phyloP scores from a whole-genome alignment of 805 yeast genomes.

The Lachancea quebecensis region DNA sequence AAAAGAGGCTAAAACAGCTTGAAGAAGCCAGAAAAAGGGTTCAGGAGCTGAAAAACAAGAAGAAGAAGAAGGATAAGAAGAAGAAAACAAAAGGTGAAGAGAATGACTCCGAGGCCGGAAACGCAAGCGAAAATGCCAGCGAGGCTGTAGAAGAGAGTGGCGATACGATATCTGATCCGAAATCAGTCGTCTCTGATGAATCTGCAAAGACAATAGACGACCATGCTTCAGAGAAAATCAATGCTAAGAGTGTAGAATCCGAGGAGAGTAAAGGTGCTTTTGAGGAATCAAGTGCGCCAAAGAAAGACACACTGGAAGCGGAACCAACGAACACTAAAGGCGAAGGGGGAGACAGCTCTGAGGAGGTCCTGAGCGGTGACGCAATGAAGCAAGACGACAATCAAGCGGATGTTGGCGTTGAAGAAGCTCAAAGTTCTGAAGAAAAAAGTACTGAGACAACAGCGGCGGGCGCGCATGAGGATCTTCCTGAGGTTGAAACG shows the following conservation, averaged over 20 bases:
- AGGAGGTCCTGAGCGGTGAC: slow-evolving; percentile 12
- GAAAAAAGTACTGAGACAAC: background rate
- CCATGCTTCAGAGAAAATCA: too few relatives aligned
- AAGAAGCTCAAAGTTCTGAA: slow-evolving; percentile 6
- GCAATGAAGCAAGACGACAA: slow-evolving; percentile 6
- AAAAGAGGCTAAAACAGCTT: slow-evolving; percentile 49
- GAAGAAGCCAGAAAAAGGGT: slow-evolving; percentile 70
- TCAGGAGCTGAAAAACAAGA: slow-evolving; percentile 61
- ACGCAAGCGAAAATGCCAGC: background rate
- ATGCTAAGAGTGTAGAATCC: too few relatives aligned
- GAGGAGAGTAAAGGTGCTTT: too few relatives aligned
- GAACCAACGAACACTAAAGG: slow-evolving; percentile 6
- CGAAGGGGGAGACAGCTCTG: slow-evolving; percentile 5
- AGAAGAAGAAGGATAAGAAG: slow-evolving; percentile 40
- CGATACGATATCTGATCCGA: too few relatives aligned
- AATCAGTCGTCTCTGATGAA: too few relatives aligned
- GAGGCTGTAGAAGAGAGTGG: background rate
- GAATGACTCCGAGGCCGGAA: slow-evolving; percentile 12
- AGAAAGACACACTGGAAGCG: background rate
- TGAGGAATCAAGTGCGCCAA: too few relatives aligned
- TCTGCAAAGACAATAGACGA: too few relatives aligned
- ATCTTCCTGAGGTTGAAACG: background rate
- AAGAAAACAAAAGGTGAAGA: slow-evolving; percentile 26
- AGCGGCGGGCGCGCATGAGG: background rate
- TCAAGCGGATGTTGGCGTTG: slow-evolving; percentile 4